Base-by-base conservation (phyloP, 1,284 basidiomycete species). In the Sporisorium iseilematis-ciliati region DNA sequence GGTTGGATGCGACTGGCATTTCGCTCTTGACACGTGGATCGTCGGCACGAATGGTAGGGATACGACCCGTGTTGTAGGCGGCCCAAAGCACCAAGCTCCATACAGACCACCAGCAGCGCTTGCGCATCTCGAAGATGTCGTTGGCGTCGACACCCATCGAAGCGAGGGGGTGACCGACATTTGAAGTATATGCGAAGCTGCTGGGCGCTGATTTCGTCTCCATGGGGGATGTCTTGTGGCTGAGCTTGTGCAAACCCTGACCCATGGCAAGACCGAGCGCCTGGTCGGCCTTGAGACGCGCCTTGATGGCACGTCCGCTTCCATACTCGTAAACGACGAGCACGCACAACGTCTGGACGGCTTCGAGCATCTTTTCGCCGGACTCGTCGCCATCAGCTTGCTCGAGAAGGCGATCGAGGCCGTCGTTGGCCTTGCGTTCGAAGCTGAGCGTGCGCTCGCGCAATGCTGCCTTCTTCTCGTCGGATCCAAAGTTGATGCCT, bases 251-350 rank as follows among this genome's bases (percentile, higher is more conserved):
- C 29, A 80, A 49, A n/a, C 80, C 78, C 49, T 81, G 71, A 4
- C 78, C 71, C 81, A 82, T 82, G 35, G 80, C 79, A 33, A 82
- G 65, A 33, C 79, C 78, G 14, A 82, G 76, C 23, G 80, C 81
- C 65, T 81, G 78, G 45, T 82, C 81, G 7, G 79, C 81, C 57
- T 82, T 82, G 31, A 82, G 56, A 11, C 81, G 70, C 21, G 81
- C 75, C 57, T 82, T 82, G 57, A 81, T 67, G 38, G 81, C 74
- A 26, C 78, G 59, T 20, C 81, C 80, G 63, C 69, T 77, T 48
- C 81, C 81, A 51, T 82, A 82, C 67, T 80, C 79, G 61, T 77
- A 81, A 18, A 82, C 70, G 29, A 72, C 68, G 4, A 82, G 65
- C 29, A 81, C 75, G 45, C 73, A 75, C 16, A 82, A 62, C 20